A percentile compares a stretch with the other conserved stretches of the same genome.
Evolutionary conservation across 208 protist species (phyloP).

Genomic region (Crithidia bombi): DNA sequence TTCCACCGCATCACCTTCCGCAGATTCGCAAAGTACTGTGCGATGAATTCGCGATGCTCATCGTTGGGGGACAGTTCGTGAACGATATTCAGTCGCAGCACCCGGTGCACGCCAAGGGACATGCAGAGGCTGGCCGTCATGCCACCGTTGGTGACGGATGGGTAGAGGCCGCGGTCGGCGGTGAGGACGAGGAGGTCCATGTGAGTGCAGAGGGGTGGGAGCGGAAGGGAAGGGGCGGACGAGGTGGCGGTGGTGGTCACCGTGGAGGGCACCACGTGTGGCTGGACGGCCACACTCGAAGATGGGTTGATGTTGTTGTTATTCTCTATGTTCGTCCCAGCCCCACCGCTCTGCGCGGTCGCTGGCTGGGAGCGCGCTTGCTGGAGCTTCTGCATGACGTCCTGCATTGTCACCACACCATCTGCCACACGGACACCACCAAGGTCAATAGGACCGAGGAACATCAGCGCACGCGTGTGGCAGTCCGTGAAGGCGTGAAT

Average conservation of each 20-base stretch:
- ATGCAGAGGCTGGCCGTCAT: constrained; percentile 64
- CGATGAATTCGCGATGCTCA: constrained; percentile 65
- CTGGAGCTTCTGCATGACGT: constrained; percentile 32
- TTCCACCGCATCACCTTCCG: constrained; percentile 45
- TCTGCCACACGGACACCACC: constrained; percentile 67
- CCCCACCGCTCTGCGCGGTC: neutral
- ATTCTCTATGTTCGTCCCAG: neutral
- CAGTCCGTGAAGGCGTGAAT: constrained; percentile 57
- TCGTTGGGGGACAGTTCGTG: constrained; percentile 41
- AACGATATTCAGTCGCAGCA: constrained; percentile 72
- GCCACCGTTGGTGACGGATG: constrained; percentile 48
- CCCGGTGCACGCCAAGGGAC: constrained; percentile 62
- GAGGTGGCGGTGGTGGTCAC: neutral
- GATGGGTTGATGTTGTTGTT: neutral
- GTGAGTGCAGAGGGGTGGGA: constrained; percentile 37
- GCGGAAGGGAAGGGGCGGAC: constrained; percentile 9
- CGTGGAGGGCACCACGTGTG: neutral
- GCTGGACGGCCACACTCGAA: constrained; percentile 2
- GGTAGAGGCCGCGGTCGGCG: constrained; percentile 40
- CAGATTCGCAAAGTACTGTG: constrained; percentile 55
- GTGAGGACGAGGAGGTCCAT: constrained; percentile 68
- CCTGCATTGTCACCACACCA: constrained; percentile 60
- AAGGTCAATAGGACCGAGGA: constrained; percentile 55
- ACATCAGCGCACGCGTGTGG: constrained; percentile 50
- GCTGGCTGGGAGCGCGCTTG: constrained; percentile 15